Evolutionary conservation across 106 monocot species (phyloP).

Genomic region (Cymbidium sinense): DNA sequence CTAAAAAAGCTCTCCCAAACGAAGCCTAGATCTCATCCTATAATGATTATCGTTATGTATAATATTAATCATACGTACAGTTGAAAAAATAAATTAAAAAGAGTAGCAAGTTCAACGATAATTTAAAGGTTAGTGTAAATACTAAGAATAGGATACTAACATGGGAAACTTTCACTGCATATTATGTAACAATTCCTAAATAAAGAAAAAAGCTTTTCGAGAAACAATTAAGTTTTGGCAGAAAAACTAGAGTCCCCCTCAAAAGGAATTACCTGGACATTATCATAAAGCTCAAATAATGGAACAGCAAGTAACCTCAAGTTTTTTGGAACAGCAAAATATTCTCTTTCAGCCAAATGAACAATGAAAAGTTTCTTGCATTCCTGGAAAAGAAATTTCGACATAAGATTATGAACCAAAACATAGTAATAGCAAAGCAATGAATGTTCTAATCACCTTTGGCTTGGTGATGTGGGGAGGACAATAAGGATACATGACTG

Average conservation of each 20-base stretch:
- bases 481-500: slow-evolving; percentile 97
- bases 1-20: too few species aligned
- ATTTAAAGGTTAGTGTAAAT: not conserved
- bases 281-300: slow-evolving; percentile 96
- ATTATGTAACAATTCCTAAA: not conserved
- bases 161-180: not conserved
- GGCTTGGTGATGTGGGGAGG: slow-evolving; percentile 98
- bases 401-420: slow-evolving; percentile 11
- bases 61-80: too few species aligned
- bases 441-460: slow-evolving; percentile 41
- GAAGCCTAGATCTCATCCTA: too few species aligned
- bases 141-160: not conserved
- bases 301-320: slow-evolving; percentile 98
- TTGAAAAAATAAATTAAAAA: too few species aligned
- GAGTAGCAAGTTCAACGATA: not conserved
- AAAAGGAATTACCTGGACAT: slow-evolving; percentile 71
- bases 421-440: not conserved
- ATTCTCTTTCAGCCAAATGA: slow-evolving; percentile 87
- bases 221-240: not conserved
- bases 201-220: not conserved
- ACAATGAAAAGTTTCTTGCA: slow-evolving; percentile 97
- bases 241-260: not conserved
- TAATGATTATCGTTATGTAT: too few species aligned
- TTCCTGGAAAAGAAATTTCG: slow-evolving; percentile 38
- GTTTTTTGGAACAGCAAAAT: slow-evolving; percentile 97